phyloP scores from a whole-genome alignment of 768 basidiomycete species.

The Russula sp. region DNA sequence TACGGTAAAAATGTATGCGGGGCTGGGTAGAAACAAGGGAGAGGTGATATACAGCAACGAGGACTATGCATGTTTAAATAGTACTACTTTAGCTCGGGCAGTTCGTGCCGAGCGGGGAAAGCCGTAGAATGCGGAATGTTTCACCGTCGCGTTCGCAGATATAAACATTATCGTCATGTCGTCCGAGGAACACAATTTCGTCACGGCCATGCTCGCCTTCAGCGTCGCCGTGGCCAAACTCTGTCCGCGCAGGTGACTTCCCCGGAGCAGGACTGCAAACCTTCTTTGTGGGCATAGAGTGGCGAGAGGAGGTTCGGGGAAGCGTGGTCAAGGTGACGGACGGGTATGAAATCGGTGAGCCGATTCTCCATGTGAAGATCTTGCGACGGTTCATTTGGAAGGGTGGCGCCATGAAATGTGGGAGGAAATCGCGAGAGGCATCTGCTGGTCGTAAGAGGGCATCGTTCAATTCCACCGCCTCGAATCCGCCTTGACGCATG shows the following conservation, averaged over 20 bases:
- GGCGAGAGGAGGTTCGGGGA: constrained; percentile 32
- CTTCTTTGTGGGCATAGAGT: constrained; percentile 38
- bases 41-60: constrained; percentile 18
- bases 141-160: constrained; percentile 70
- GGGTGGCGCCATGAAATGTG: constrained; percentile 56
- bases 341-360: constrained; percentile 42
- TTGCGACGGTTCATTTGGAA: constrained; percentile 60
- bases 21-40: neutral
- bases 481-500: constrained; percentile 79
- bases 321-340: neutral
- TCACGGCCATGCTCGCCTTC: constrained; percentile 47
- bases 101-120: constrained; percentile 38
- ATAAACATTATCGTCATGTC: constrained; percentile 70
- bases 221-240: constrained; percentile 42
- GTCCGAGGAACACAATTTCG: constrained; percentile 76
- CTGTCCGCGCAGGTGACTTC: constrained; percentile 44
- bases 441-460: constrained; percentile 76
- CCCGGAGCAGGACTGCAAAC: constrained; percentile 35
- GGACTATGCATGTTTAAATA: constrained; percentile 11
- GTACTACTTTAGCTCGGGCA: too few relatives aligned
- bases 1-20: neutral
- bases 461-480: constrained; percentile 73
- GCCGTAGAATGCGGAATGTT: constrained; percentile 68
- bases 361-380: constrained; percentile 80
- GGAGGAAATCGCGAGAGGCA: constrained; percentile 64